Conservation (phyloP, 257 asterid genomes). For the Nicotiana attenuata region DNA sequence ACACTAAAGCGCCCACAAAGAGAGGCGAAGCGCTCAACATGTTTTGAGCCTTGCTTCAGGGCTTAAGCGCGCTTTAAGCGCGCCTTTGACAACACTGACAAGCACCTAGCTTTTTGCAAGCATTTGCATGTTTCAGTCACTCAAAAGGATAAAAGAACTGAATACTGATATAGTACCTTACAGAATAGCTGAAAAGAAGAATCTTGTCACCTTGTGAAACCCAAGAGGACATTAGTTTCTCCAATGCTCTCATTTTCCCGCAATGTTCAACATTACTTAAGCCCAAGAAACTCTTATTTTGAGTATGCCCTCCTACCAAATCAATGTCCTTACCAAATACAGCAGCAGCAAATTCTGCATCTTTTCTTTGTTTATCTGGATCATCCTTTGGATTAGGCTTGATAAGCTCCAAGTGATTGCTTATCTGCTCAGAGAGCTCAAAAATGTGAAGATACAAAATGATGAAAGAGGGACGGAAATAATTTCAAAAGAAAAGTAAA, state of each 20-base stretch:
- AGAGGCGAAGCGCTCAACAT: too few relatives aligned
- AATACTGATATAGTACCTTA: slow-evolving; percentile 43
- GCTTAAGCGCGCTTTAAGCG: too few relatives aligned
- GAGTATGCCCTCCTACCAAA: slow-evolving; percentile 68
- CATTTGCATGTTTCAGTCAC: neutral
- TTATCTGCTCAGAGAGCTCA: slow-evolving; percentile 39
- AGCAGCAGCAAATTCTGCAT: slow-evolving; percentile 70
- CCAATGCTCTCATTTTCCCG: slow-evolving; percentile 95
- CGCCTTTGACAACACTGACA: too few relatives aligned
- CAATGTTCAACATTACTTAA: slow-evolving; percentile 81
- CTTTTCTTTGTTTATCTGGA: slow-evolving; percentile 73
- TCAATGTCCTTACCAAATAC: slow-evolving; percentile 63
- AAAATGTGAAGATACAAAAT: slow-evolving; percentile 12
- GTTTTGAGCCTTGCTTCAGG: too few relatives aligned
- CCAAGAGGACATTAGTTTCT: slow-evolving; percentile 77
- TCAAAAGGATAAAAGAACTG: neutral
- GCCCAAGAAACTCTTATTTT: slow-evolving; percentile 81
- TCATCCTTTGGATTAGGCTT: slow-evolving; percentile 88
- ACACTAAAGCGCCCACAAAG: too few relatives aligned
- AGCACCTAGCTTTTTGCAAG: neutral
- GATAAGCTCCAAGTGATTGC: slow-evolving; percentile 96
- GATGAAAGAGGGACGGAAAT: neutral
- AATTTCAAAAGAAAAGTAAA: neutral
- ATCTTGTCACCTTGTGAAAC: slow-evolving; percentile 75
- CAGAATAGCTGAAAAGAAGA: slow-evolving; percentile 94